A percentile compares a stretch with the other conserved stretches of the same genome.
Conservation (phyloP, 768 basidiomycete genomes). For the Tephrocybe sp. region DNA sequence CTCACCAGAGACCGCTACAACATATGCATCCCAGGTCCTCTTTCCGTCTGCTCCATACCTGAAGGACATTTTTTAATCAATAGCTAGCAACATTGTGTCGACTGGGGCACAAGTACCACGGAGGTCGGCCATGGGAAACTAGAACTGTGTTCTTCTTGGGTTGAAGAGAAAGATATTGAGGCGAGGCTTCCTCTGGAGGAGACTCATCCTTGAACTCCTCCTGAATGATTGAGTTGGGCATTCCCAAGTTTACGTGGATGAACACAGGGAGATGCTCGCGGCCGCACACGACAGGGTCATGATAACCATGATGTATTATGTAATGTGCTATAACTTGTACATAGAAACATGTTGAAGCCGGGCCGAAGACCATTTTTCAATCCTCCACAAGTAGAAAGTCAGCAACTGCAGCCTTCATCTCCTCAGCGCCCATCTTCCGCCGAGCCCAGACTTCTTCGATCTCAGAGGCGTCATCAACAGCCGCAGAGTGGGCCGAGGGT, state of each 20-base stretch:
- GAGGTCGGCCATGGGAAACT: conserved; percentile 82
- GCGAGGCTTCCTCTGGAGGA: conserved; percentile 5
- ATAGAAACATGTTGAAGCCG: neutral
- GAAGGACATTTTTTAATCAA: conserved; percentile 6
- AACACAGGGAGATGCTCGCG: neutral
- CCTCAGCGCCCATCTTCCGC: conserved; percentile 21
- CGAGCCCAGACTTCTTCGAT: no score
- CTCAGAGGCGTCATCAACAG: neutral
- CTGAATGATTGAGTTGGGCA: conserved; percentile 22
- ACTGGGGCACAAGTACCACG: conserved; percentile 52
- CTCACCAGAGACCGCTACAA: conserved; percentile 80
- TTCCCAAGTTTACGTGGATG: conserved; percentile 9
- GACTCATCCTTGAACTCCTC: conserved; percentile 13
- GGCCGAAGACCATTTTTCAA: neutral
- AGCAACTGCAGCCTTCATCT: conserved; percentile 38
- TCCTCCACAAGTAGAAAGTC: conserved; percentile 41
- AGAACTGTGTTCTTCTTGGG: conserved; percentile 74
- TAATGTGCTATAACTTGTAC: conserved; percentile 8
- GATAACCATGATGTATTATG: conserved; percentile 7
- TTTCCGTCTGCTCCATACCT: conserved; percentile 83
- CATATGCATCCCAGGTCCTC: conserved; percentile 73
- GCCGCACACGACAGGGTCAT: conserved; percentile 3
- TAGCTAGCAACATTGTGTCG: neutral
- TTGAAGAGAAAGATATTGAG: conserved; percentile 32
- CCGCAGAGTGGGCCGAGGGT: neutral